These are phyloP conservation scores for Colletotrichum sp. DNA, from an alignment of 2,329 filamentous ascomycete genomes.

Conservation along the genomic window DNA sequence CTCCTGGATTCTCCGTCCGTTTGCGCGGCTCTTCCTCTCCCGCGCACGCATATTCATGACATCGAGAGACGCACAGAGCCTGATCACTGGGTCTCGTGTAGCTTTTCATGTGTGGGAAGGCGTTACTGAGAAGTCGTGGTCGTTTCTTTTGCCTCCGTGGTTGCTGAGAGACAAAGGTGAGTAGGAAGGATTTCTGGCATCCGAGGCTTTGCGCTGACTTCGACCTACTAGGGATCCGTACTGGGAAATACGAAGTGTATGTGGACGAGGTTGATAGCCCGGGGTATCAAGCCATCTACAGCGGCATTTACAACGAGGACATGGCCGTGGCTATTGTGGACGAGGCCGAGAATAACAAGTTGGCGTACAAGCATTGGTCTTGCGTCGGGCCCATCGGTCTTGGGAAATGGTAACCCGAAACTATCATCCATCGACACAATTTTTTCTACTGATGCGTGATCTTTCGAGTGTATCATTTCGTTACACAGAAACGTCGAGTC, in stretches of 20 bases:
- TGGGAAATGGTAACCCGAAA: not conserved
- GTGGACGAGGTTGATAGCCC: not conserved
- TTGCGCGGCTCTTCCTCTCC: not conserved
- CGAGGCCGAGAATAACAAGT: not conserved
- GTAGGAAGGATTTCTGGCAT: rapidly evolving
- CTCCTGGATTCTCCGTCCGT: not conserved
- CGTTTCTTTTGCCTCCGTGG: not conserved
- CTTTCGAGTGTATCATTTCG: not conserved
- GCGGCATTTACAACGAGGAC: not conserved
- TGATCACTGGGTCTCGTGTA: not conserved
- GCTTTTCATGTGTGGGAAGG: not conserved
- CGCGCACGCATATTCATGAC: not conserved
- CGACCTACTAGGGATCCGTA: not conserved
- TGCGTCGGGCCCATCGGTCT: not conserved
- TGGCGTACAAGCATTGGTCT: not conserved
- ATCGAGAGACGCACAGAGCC: not conserved
- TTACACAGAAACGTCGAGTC: not conserved
- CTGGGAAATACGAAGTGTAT: not conserved
- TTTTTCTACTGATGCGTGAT: too few relatives aligned
- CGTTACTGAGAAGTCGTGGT: not conserved
- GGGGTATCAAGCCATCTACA: not conserved
- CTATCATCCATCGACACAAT: too few relatives aligned
- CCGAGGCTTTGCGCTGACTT: not conserved
- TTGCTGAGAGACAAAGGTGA: not conserved
- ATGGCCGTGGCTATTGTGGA: not conserved